Conservation (phyloP, 2,329 filamentous ascomycete genomes). For the Colletotrichum incanum region DNA sequence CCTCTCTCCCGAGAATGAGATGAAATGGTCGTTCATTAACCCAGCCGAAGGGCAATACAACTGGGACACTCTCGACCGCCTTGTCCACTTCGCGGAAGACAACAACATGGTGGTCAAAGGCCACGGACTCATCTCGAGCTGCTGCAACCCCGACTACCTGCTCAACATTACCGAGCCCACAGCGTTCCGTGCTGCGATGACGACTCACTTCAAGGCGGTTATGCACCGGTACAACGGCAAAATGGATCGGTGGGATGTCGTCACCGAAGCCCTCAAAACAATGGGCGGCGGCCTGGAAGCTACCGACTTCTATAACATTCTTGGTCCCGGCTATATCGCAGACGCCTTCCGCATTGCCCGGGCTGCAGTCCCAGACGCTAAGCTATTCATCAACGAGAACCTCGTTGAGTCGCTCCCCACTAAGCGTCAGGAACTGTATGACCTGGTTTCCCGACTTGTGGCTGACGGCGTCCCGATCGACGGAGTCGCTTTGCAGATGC, state of each 20-base stretch:
- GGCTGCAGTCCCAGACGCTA: constrained; percentile 75
- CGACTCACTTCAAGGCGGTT: constrained; percentile 73
- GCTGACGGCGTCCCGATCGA: constrained; percentile 74
- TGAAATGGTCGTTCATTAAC: constrained; percentile 36
- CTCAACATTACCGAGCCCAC: constrained; percentile 65
- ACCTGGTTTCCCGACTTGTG: constrained; percentile 64
- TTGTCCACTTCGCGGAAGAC: constrained; percentile 69
- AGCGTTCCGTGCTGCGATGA: constrained; percentile 69
- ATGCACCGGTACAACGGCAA: constrained; percentile 75
- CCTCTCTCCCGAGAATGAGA: constrained; percentile 33
- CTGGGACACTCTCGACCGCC: constrained; percentile 69
- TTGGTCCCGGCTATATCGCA: constrained; percentile 78
- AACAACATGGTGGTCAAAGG: constrained; percentile 75
- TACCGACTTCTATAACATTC: constrained; percentile 76
- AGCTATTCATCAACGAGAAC: constrained; percentile 84
- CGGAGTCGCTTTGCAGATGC: constrained; percentile 63
- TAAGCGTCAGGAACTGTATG: constrained; percentile 59
- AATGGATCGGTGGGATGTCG: constrained; percentile 75
- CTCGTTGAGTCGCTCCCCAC: constrained; percentile 71
- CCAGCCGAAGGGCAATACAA: constrained; percentile 64
- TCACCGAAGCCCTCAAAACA: constrained; percentile 74
- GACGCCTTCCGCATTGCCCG: constrained; percentile 80
- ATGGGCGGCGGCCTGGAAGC: constrained; percentile 71
- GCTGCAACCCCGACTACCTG: constrained; percentile 73
- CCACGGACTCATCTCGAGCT: constrained; percentile 78